Base-by-base conservation (phyloP, 192 early-diverging fungal species). In the Mortierella claussenii region DNA sequence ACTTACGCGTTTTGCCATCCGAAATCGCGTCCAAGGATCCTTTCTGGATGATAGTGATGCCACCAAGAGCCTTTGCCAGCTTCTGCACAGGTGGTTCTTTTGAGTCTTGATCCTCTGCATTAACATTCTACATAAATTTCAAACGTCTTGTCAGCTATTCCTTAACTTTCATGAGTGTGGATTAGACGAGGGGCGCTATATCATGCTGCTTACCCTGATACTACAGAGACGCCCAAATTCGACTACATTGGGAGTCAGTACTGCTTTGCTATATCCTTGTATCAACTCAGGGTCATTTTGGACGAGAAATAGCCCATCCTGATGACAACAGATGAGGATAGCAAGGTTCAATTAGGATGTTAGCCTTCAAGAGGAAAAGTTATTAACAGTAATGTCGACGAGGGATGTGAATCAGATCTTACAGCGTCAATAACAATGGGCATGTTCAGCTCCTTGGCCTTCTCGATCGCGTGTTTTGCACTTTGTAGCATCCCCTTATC, bases 391-490 rank as follows among this genome's bases (percentile, higher is more conserved):
- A n/a, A n/a, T n/a, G n/a, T n/a, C n/a, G n/a, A n/a, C n/a, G n/a
- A n/a, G n/a, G n/a, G n/a, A n/a, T n/a, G n/a, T n/a, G n/a, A n/a
- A n/a, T n/a, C n/a, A n/a, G n/a, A n/a, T n/a, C 80, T 70, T 80
- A 93, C 91, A 23, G 98, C 98, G 81, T 99, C 98, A 46, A 99
- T 75, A 0, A 99, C 93, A 21, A 99, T 78, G 0, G 92, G 87
- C 67, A 95, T 78, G 0, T 81, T 34, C 18, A 79, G 56, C 58
- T 88, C 71, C 42, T 85, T 83, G 0, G 93, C 92, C n/a, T 84
- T 81, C 32, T 68, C 27, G n/a, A 99, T 89, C 12, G 94, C 86
- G 15, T 78, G 42, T n/a, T 71, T 76, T 7, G 93, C 92, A 27
- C 82, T 79, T 34, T 90, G 81, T 1, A 86, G 78, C 82, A 97